These are phyloP conservation scores for Pseudogymnoascus sp. DNA, from an alignment of 2,329 filamentous ascomycete genomes.

Conservation along the genomic window DNA sequence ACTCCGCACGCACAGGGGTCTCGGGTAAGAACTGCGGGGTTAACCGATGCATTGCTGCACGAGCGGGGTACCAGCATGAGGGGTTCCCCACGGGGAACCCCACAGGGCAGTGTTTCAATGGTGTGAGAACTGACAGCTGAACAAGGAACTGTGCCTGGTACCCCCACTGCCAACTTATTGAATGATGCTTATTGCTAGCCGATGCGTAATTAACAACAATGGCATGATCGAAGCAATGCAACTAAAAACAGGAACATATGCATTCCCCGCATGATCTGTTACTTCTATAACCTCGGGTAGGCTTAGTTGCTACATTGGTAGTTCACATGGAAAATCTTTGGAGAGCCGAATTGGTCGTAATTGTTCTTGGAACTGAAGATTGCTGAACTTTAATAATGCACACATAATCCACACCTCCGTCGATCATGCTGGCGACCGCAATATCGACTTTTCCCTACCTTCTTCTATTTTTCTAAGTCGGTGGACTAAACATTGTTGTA, in stretches of 20 bases:
- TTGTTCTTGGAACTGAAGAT: background rate
- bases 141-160: background rate
- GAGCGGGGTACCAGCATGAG: background rate
- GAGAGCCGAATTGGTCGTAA: background rate
- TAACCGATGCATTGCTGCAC: background rate
- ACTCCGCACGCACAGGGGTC: background rate
- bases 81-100: background rate
- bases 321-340: background rate
- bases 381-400: background rate
- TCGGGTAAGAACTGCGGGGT: slow-evolving; percentile 3
- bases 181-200: background rate
- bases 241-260: background rate
- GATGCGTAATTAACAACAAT: background rate
- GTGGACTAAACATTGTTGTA: background rate
- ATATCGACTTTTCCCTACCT: background rate
- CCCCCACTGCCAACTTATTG: background rate
- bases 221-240: background rate
- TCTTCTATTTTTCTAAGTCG: background rate
- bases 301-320: background rate
- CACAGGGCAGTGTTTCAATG: background rate
- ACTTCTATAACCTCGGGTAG: slow-evolving; percentile 2
- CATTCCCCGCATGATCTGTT: background rate
- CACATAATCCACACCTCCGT: background rate
- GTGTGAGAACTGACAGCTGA: background rate
- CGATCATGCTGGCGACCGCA: background rate